Conservation (phyloP, 2,329 filamentous ascomycete genomes). For the Paecilomyces sp. region DNA sequence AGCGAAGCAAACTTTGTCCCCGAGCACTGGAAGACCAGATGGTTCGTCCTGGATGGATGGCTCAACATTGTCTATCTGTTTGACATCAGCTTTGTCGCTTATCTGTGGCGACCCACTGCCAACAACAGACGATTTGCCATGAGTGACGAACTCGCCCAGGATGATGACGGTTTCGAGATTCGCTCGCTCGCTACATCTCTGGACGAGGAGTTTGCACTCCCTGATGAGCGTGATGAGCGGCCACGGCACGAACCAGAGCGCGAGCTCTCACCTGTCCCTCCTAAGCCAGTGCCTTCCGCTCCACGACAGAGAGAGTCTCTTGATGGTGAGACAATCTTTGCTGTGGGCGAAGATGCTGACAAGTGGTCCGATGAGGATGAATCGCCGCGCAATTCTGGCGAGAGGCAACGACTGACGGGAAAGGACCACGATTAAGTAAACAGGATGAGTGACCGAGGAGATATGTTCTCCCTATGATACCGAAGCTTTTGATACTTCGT, state of each 20-base stretch:
- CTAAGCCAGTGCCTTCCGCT: slow-evolving; percentile 47
- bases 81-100: slow-evolving; percentile 87
- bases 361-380: slow-evolving; percentile 71
- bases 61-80: slow-evolving; percentile 92
- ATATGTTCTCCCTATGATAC: background rate
- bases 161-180: slow-evolving; percentile 97
- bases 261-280: slow-evolving; percentile 32
- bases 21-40: slow-evolving; percentile 92
- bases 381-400: slow-evolving; percentile 41
- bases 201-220: slow-evolving; percentile 53
- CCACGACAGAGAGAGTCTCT: slow-evolving; percentile 53
- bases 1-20: slow-evolving; percentile 85
- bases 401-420: slow-evolving; percentile 44
- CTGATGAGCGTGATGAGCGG: slow-evolving; percentile 28
- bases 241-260: slow-evolving; percentile 20
- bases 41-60: slow-evolving; percentile 98
- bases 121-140: slow-evolving; percentile 98
- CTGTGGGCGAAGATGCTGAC: slow-evolving; percentile 79
- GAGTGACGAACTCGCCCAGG: slow-evolving; percentile 98
- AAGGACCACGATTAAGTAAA: slow-evolving; percentile 21
- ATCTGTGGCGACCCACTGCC: slow-evolving; percentile 90
- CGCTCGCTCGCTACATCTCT: slow-evolving; percentile 75
- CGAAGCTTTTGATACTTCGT: background rate
- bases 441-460: background rate
- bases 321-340: slow-evolving; percentile 93